Percentiles rank a stretch among this genome's conserved stretches.
These are phyloP conservation scores for Euphorbia schlechtendalii DNA, from an alignment of 441 rosid genomes.

Conservation along the genomic window DNA sequence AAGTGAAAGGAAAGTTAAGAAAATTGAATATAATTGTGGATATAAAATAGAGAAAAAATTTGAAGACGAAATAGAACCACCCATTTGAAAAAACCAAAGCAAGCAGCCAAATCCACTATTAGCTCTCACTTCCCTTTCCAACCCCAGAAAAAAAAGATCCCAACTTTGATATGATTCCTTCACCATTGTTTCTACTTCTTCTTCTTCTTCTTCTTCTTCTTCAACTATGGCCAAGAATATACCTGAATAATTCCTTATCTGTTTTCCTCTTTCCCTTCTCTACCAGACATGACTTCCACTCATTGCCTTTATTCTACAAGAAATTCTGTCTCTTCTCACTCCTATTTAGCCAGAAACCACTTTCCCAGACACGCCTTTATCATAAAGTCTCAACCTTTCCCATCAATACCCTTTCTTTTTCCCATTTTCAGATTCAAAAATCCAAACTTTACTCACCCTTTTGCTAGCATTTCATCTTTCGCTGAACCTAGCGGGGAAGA, in stretches of 20 bases:
- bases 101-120: conserved; percentile 31
- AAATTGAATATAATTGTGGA: too few relatives aligned
- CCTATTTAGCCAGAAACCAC: conserved; percentile 33
- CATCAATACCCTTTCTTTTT: conserved; percentile 30
- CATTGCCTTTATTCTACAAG: conserved; percentile 32
- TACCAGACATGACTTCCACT: conserved; percentile 54
- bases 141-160: neutral
- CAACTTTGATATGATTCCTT: conserved; percentile 21
- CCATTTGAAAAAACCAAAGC: conserved; percentile 24
- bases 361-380: conserved; percentile 27
- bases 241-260: conserved; percentile 28
- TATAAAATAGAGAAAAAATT: too few relatives aligned
- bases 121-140: conserved; percentile 19
- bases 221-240: conserved; percentile 45
- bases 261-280: conserved; percentile 7
- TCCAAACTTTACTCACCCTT: conserved; percentile 36
- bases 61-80: too few relatives aligned
- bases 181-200: too few relatives aligned
- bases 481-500: conserved; percentile 55
- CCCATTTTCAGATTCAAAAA: conserved; percentile 26
- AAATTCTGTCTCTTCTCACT: conserved; percentile 38
- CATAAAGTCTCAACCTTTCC: conserved; percentile 25
- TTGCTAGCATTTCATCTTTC: conserved; percentile 67
- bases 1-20: too few relatives aligned
- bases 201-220: conserved; percentile 21